These are phyloP conservation scores for Ceratocystis destructans DNA, from an alignment of 2,329 filamentous ascomycete species.

Conservation along the genomic window DNA sequence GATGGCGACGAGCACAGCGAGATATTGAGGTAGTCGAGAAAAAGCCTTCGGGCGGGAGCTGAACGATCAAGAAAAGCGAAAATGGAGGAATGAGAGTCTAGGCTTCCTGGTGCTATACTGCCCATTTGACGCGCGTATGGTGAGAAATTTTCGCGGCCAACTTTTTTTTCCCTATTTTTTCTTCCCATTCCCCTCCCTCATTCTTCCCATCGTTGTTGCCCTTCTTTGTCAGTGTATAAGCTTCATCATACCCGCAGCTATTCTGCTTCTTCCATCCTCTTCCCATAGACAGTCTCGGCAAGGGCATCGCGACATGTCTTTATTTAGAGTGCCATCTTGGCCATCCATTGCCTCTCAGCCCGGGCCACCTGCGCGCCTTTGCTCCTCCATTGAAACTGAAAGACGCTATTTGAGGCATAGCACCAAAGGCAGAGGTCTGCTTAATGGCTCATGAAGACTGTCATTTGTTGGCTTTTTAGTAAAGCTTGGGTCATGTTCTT, in stretches of 20 bases:
- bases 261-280: not conserved
- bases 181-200: not conserved
- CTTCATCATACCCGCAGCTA: too few species aligned
- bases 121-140: not conserved
- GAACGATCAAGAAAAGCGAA: not conserved
- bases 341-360: not conserved
- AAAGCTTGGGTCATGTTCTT: too few species aligned
- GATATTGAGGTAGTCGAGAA: not conserved
- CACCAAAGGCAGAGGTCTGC: not conserved
- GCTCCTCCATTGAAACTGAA: conserved; percentile 1
- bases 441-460: not conserved
- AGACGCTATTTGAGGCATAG: conserved; percentile 2
- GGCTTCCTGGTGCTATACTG: not conserved
- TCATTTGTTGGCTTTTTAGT: not conserved
- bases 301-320: not conserved
- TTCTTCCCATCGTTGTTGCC: too few species aligned
- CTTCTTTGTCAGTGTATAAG: too few species aligned
- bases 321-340: not conserved
- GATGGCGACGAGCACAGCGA: not conserved
- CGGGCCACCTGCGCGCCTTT: not conserved
- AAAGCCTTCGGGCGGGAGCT: too few species aligned
- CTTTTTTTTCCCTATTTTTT: not conserved
- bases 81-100: not conserved
- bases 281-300: not conserved
- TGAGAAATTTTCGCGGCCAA: not conserved